These are phyloP conservation scores for Pseudocercospora vitis DNA, from an alignment of 2,329 filamentous ascomycete genomes.

Conservation along the genomic window DNA sequence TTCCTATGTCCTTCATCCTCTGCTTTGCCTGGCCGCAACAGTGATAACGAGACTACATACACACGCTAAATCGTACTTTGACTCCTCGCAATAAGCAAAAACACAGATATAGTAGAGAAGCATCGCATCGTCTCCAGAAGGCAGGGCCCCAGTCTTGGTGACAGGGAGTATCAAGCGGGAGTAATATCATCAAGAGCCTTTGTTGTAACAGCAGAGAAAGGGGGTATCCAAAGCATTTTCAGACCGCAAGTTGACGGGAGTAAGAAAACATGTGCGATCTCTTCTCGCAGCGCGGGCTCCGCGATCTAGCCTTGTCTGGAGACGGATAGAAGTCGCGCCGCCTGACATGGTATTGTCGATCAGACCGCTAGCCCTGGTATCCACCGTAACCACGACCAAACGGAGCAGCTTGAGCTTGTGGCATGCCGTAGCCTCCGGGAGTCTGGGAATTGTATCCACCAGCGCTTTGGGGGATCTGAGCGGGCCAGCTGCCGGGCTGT, in stretches of 20 bases:
- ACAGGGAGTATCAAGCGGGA: background rate
- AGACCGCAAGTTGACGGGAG: constrained; percentile 5
- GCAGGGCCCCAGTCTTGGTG: background rate
- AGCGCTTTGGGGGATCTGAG: constrained; percentile 60
- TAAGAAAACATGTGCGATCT: background rate
- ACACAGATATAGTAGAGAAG: constrained; percentile 2
- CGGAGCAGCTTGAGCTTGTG: constrained; percentile 41
- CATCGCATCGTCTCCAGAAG: constrained; percentile 6
- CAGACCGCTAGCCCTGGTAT: constrained; percentile 55
- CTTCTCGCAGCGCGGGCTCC: background rate
- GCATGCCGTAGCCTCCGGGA: constrained; percentile 51
- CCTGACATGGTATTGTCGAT: background rate
- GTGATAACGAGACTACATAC: constrained; percentile 7
- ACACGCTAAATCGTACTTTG: constrained; percentile 14
- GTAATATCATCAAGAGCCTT: constrained; percentile 2
- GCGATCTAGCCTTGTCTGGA: constrained; percentile 4
- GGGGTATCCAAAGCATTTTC: constrained; percentile 13
- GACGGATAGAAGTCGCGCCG: background rate
- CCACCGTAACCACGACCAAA: constrained; percentile 59
- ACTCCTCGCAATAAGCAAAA: constrained; percentile 6
- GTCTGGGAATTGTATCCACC: constrained; percentile 72
- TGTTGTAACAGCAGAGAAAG: background rate
- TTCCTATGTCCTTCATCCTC: background rate
- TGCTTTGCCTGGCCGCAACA: background rate
- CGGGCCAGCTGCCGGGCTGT: constrained; percentile 46